Conservation (phyloP, 1,284 basidiomycete genomes). For the Sparassis latifolia region DNA sequence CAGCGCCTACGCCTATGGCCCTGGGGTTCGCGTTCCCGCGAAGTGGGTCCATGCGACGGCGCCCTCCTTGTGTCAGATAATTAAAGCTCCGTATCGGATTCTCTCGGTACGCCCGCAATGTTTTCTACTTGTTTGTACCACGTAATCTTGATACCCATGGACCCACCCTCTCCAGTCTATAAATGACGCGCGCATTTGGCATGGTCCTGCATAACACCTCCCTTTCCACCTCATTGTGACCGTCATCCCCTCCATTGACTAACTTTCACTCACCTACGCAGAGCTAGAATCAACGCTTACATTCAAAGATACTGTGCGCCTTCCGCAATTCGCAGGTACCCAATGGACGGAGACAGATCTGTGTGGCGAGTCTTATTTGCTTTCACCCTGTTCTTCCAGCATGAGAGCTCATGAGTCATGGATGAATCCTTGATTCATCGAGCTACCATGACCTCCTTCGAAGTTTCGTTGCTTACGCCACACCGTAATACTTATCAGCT, state of each 20-base stretch:
- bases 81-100: conserved; percentile 6
- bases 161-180: background rate
- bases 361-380: too few relatives aligned
- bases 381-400: too few relatives aligned
- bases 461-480: background rate
- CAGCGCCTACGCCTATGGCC: too few relatives aligned
- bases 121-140: background rate
- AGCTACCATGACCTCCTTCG: too few relatives aligned
- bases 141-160: background rate
- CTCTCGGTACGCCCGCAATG: conserved; percentile 1
- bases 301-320: too few relatives aligned
- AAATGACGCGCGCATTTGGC: too few relatives aligned
- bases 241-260: background rate
- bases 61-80: background rate
- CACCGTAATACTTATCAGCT: background rate
- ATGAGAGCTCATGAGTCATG: too few relatives aligned
- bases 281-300: too few relatives aligned
- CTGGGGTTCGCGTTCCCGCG: conserved; percentile 4
- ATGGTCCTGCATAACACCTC: conserved; percentile 1
- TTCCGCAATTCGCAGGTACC: too few relatives aligned
- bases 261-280: background rate
- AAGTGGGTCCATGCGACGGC: conserved; percentile 9
- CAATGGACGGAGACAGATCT: too few relatives aligned
- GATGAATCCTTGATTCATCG: too few relatives aligned
- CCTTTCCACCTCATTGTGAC: background rate